Conservation (phyloP, 345 rosid genomes). For the Eucalyptus fibrosa region DNA sequence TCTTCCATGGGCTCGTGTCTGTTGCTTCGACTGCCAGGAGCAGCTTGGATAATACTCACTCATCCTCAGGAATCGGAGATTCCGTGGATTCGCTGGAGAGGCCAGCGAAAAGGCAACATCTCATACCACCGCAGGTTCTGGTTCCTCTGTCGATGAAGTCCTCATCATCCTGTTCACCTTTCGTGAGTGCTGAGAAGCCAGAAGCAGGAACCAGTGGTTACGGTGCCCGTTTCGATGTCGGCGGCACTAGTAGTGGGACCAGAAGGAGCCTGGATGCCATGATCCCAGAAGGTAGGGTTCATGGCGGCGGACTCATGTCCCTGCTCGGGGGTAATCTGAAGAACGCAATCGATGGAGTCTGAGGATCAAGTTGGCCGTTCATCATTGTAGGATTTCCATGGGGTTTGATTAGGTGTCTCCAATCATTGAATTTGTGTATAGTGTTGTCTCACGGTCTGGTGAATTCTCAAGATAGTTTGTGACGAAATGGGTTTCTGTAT, state of each 20-base stretch:
- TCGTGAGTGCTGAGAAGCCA: constrained; percentile 16
- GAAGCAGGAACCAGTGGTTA: constrained; percentile 8
- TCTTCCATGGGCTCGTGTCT: constrained; percentile 84
- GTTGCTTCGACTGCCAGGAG: constrained; percentile 29
- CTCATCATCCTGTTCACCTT: constrained; percentile 21
- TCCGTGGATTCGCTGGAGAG: constrained; percentile 50
- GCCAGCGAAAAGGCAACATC: constrained; percentile 37
- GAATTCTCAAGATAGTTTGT: neutral
- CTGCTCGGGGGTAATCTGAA: constrained; percentile 61
- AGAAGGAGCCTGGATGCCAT: constrained; percentile 26
- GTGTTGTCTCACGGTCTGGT: neutral
- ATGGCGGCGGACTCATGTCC: constrained; percentile 90
- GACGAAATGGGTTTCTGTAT: neutral
- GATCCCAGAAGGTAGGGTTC: constrained; percentile 96
- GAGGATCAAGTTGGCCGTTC: neutral
- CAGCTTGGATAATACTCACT: constrained; percentile 38
- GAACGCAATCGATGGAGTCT: constrained; percentile 42
- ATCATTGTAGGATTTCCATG: neutral
- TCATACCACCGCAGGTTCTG: constrained; percentile 77
- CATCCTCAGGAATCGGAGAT: constrained; percentile 57
- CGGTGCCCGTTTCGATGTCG: neutral
- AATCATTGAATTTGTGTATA: constrained; percentile 12
- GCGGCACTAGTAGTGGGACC: neutral
- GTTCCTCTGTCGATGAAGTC: constrained; percentile 91
- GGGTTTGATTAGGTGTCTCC: neutral